Base-by-base conservation (phyloP, 2,329 filamentous ascomycete species). In the Hirsutella thompsonii region DNA sequence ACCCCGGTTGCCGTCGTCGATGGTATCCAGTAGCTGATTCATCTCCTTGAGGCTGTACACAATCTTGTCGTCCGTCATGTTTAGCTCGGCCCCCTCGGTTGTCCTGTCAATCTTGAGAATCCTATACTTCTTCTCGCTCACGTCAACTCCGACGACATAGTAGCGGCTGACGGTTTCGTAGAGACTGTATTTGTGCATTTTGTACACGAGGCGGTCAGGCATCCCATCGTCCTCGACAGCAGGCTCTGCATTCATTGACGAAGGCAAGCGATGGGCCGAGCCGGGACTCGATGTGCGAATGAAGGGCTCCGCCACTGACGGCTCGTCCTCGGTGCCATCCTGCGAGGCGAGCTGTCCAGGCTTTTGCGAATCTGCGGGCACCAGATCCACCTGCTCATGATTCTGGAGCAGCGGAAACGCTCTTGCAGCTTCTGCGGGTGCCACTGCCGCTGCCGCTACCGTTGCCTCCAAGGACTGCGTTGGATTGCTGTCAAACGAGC, bases 111-210 rank as follows among this genome's bases (percentile, higher is more conserved):
- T 93, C 61, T 96, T 95, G 55, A 98, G 66, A 42, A 98, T 87
- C 39, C 89, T 80, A 60, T 92, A 96, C 20, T 83, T 79, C 53
- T 77, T 82, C 59, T 96, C 92, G 50, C 87, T 81, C 42, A 94
- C 78, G 57, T 98, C 92, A 39, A 85, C 83, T 13, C 92, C 92
- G 16, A 96, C 87, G 48, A 98, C 82, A 59, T 95, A 98, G 61
- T 92, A 98, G 40, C 87, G 77, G 42, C 81, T 87, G 11, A 86
- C 84, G 3, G 92, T 98, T 66, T 98, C 92, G 61, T 98, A 96
- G 19, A 98, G 67, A n/a, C 85, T 92, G 61, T 94, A 96, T 55
- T 92, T 93, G 67, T 95, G 88, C 87, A 98, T 94, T 57, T 74
- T 75, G 60, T 73, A 71, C 36, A 69, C 59, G 16, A 67, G 50